These are phyloP conservation scores for Periconia macrospinosa DNA, from an alignment of 2,329 filamentous ascomycete species.

Conservation along the genomic window DNA sequence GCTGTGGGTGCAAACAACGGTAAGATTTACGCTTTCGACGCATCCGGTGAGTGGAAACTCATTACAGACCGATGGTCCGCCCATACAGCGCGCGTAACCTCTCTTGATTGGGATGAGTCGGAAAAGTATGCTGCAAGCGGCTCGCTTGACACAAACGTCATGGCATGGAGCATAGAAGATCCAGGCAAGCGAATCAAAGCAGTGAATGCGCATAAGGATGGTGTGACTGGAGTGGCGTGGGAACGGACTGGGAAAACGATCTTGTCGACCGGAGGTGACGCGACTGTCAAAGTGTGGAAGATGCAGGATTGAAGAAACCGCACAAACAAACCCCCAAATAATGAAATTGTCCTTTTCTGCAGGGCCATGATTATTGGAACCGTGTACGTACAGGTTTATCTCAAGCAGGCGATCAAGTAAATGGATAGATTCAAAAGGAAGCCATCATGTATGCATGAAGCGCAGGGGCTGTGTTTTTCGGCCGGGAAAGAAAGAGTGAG, in stretches of 20 bases:
- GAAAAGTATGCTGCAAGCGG: slow-evolving; percentile 82
- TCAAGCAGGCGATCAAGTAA: too few species aligned
- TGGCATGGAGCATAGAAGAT: slow-evolving; percentile 83
- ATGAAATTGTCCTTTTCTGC: too few species aligned
- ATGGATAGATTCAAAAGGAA: background rate
- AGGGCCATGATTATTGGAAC: too few species aligned
- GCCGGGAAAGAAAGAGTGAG: slow-evolving; percentile 12
- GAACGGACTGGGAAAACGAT: slow-evolving; percentile 66
- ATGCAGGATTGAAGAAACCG: slow-evolving; percentile 24
- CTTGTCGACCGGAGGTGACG: slow-evolving; percentile 77
- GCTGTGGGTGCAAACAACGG: slow-evolving; percentile 82
- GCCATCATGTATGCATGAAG: background rate
- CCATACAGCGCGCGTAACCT: slow-evolving; percentile 69
- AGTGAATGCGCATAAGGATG: slow-evolving; percentile 91
- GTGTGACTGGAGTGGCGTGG: slow-evolving; percentile 87
- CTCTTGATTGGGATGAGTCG: slow-evolving; percentile 73
- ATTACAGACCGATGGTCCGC: slow-evolving; percentile 79
- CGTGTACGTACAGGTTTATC: too few species aligned
- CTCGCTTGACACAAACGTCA: slow-evolving; percentile 86
- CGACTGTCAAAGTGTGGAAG: slow-evolving; percentile 85
- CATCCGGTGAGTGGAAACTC: slow-evolving; percentile 66
- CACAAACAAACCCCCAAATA: too few species aligned
- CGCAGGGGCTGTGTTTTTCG: slow-evolving; percentile 2
- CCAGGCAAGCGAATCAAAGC: slow-evolving; percentile 84
- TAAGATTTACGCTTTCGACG: slow-evolving; percentile 79